These are phyloP conservation scores for Penicillium sp. DNA, from an alignment of 2,329 filamentous ascomycete genomes.

Conservation along the genomic window DNA sequence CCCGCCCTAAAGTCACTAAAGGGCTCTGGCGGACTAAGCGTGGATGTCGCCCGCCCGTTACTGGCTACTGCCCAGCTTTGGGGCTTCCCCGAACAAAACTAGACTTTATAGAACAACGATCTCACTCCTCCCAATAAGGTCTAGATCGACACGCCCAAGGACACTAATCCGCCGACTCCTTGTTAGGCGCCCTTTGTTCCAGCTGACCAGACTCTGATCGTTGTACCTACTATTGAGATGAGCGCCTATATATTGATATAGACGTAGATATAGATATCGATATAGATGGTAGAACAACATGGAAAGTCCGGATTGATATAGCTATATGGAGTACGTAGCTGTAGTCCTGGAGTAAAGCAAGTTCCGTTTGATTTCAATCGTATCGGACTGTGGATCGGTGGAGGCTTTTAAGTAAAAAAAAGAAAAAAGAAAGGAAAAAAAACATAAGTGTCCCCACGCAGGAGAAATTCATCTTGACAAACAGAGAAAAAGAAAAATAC, in stretches of 20 bases:
- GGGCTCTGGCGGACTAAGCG: neutral
- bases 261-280: too few relatives aligned
- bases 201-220: neutral
- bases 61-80: neutral
- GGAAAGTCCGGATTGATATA: too few relatives aligned
- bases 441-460: slow-evolving; percentile 16
- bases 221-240: neutral
- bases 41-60: neutral
- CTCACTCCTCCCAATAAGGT: slow-evolving; percentile 16
- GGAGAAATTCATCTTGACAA: slow-evolving; percentile 26
- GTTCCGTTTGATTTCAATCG: neutral
- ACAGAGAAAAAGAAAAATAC: slow-evolving; percentile 39
- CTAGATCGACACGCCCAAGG: slow-evolving; percentile 21
- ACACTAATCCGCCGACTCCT: neutral
- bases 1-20: neutral
- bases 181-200: slow-evolving; percentile 5
- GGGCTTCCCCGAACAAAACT: neutral
- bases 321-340: too few relatives aligned
- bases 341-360: neutral
- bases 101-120: slow-evolving; percentile 2
- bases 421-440: slow-evolving; percentile 9
- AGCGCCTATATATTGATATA: too few relatives aligned
- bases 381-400: slow-evolving; percentile 28
- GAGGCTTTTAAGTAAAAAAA: slow-evolving; percentile 16
- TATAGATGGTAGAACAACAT: too few relatives aligned